Percentiles rank a stretch among this genome's conserved stretches.
These are phyloP conservation scores for Eutypella sp. DNA, from an alignment of 2,329 filamentous ascomycete species.

Conservation along the genomic window DNA sequence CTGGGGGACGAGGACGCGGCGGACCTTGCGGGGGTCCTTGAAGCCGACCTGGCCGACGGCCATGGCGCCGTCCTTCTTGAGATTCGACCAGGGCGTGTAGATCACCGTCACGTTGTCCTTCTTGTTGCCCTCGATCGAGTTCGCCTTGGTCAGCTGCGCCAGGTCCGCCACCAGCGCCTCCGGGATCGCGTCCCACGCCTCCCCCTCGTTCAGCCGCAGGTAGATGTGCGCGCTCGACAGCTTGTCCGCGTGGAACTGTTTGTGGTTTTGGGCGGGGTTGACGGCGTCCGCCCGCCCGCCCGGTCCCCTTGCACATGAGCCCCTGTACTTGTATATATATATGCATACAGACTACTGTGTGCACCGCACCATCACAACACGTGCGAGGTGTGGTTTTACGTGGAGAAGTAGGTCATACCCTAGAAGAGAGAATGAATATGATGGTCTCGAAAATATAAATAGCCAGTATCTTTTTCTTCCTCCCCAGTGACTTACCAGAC, in stretches of 20 bases:
- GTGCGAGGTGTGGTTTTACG: not conserved
- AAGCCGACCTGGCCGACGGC: conserved; percentile 92
- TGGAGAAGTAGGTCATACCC: conserved; percentile 19
- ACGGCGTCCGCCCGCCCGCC: too few relatives aligned
- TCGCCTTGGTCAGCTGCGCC: conserved; percentile 96
- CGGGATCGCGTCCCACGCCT: conserved; percentile 80
- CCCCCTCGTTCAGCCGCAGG: conserved; percentile 71
- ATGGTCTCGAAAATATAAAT: conserved; percentile 3
- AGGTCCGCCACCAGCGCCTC: conserved; percentile 74
- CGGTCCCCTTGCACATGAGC: too few relatives aligned
- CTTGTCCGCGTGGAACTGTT: conserved; percentile 93
- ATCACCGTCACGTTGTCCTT: conserved; percentile 96
- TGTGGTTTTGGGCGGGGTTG: not conserved
- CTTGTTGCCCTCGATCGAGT: conserved; percentile 99
- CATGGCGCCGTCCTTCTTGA: conserved; percentile 95
- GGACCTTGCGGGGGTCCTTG: conserved; percentile 82
- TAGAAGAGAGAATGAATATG: conserved; percentile 9
- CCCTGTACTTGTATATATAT: too few relatives aligned
- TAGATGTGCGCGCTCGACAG: conserved; percentile 96
- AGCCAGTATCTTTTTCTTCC: too few relatives aligned
- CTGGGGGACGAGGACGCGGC: conserved; percentile 70
- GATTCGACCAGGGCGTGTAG: conserved; percentile 96
- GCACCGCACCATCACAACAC: too few relatives aligned
- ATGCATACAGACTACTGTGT: too few relatives aligned
- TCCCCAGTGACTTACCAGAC: conserved; percentile 62